Evolutionary conservation across 345 rosid species (phyloP).

Genomic region (Rhodomyrtus tomentosa): DNA sequence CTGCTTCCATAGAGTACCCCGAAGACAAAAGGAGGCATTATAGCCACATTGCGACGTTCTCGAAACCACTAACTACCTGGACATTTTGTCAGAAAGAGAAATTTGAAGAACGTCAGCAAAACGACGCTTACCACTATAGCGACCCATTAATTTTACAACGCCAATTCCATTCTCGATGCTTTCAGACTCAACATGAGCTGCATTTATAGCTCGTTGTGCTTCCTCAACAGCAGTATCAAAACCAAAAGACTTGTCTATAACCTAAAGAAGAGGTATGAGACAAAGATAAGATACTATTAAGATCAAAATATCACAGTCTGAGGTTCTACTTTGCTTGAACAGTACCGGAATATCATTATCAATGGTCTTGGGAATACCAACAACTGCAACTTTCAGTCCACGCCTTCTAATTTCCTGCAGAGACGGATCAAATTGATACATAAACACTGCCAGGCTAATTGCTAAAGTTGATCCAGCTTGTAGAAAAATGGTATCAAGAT

Average conservation of each 20-base stretch:
- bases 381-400: constrained; percentile 39
- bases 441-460: neutral
- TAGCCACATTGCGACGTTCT: neutral
- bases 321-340: neutral
- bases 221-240: constrained; percentile 62
- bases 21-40: neutral
- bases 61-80: neutral
- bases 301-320: neutral
- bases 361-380: constrained; percentile 36
- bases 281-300: neutral
- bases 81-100: neutral
- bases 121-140: constrained; percentile 33
- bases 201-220: constrained; percentile 58
- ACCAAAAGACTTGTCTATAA: constrained; percentile 64
- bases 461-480: neutral
- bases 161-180: constrained; percentile 56
- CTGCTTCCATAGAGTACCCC: neutral
- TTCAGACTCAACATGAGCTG: constrained; percentile 55
- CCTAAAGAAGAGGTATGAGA: constrained; percentile 16
- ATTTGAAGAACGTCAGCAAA: neutral
- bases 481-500: neutral
- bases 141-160: constrained; percentile 58
- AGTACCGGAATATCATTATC: constrained; percentile 39
- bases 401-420: constrained; percentile 27
- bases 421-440: neutral